phyloP scores from a whole-genome alignment of 805 yeast species.

The Isabelozyma rhagii region DNA sequence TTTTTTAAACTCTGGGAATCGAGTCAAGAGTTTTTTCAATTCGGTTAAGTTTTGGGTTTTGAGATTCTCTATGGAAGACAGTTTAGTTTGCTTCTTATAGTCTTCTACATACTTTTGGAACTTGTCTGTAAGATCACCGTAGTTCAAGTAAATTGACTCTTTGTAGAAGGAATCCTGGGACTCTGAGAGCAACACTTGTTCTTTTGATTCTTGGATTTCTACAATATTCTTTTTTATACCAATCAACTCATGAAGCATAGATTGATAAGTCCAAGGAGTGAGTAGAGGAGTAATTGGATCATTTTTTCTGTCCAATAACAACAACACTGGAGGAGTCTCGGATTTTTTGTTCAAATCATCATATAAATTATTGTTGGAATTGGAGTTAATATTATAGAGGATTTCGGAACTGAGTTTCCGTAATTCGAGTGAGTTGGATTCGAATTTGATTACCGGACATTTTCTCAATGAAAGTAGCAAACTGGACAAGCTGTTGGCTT shows the following conservation, averaged over 20 bases:
- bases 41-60: slow-evolving; percentile 71
- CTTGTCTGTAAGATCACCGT: slow-evolving; percentile 90
- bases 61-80: slow-evolving; percentile 54
- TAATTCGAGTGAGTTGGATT: slow-evolving; percentile 62
- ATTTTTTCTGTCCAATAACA: slow-evolving; percentile 77
- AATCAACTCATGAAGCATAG: slow-evolving; percentile 92
- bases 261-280: slow-evolving; percentile 96
- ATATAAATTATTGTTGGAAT: slow-evolving; percentile 57
- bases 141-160: slow-evolving; percentile 83
- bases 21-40: slow-evolving; percentile 86
- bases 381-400: slow-evolving; percentile 51
- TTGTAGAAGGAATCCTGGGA: slow-evolving; percentile 70
- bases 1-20: slow-evolving; percentile 90
- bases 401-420: slow-evolving; percentile 68
- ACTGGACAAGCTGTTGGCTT: slow-evolving; percentile 43
- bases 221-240: slow-evolving; percentile 83
- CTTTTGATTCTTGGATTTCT: slow-evolving; percentile 55
- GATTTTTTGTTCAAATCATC: slow-evolving; percentile 54
- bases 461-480: slow-evolving; percentile 67
- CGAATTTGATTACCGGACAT: slow-evolving; percentile 79
- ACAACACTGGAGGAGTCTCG: slow-evolving; percentile 70
- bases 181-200: slow-evolving; percentile 49
- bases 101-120: slow-evolving; percentile 81
- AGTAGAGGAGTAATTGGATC: slow-evolving; percentile 94
- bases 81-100: slow-evolving; percentile 77